Conservation (phyloP, 2,329 filamentous ascomycete species). For the Coleophoma crateriformis region DNA sequence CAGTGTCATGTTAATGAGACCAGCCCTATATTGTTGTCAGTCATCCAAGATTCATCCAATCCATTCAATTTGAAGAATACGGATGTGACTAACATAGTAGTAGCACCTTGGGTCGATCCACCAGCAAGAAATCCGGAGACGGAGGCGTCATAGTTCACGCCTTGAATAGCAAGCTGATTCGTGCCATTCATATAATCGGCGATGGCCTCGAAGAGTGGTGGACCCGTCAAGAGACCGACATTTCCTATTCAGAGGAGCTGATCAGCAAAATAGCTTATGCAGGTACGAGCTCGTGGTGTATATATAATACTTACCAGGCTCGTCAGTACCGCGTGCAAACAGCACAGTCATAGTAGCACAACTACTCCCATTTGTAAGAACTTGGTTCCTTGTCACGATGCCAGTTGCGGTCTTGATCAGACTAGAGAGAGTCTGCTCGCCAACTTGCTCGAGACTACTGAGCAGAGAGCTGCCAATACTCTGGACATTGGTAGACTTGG, state of each 20-base stretch:
- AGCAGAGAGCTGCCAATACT: too few relatives aligned
- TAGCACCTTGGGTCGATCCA: constrained; percentile 37
- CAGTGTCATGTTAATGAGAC: constrained; percentile 14
- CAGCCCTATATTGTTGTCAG: constrained; percentile 8
- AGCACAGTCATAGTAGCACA: constrained; percentile 21
- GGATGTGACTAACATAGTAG: constrained; percentile 28
- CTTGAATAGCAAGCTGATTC: constrained; percentile 43
- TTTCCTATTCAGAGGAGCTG: constrained; percentile 11
- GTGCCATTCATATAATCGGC: constrained; percentile 31
- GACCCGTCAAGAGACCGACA: constrained; percentile 20
- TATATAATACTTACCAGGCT: constrained; percentile 13
- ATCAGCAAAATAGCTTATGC: background rate
- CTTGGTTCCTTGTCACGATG: too few relatives aligned
- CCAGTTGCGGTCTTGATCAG: too few relatives aligned
- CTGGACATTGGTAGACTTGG: too few relatives aligned
- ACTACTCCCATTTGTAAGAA: constrained; percentile 11
- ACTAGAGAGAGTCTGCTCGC: too few relatives aligned
- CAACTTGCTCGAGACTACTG: too few relatives aligned
- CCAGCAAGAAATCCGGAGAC: constrained; percentile 38
- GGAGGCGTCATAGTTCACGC: constrained; percentile 45
- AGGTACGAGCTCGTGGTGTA: background rate
- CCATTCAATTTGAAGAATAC: too few relatives aligned
- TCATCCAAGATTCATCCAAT: background rate
- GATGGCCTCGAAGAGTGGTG: constrained; percentile 20
- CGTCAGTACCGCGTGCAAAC: constrained; percentile 19